Base-by-base conservation (phyloP, 495 filamentous ascomycete genomes). In the Trichocladium uniseriatum region DNA sequence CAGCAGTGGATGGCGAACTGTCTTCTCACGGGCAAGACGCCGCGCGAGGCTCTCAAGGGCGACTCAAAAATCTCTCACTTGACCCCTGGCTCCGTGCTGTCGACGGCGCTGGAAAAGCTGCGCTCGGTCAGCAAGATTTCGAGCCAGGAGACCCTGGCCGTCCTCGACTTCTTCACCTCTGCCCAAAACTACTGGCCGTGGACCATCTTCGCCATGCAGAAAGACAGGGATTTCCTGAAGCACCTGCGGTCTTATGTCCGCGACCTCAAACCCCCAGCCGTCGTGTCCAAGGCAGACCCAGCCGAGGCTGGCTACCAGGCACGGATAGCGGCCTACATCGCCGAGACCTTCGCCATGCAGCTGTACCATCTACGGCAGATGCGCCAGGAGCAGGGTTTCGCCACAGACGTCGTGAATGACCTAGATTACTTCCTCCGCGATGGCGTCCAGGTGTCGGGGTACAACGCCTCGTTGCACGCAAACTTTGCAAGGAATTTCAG, bases 1-100 rank as follows among this genome's bases (percentile, higher is more conserved):
- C 92, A 99, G 54, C 89, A 94, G 59, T 97, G 94, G 83, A 83
- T 99, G 69, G 82, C 91, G 0, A 87, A 94, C 38, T 91, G 88
- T 59, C 76, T 97, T 42, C 80, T 97, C 21, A 95, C 90, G 4
- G 92, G 92, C 20, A 82, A 81, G 51, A 87, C 86, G 0, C 87
- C 92, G 14, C 78, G 81, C 43, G 79, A 90, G 41, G 78, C 81
- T 1, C 62, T 87, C 54, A 83, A 80, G 49, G 67, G 66, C 1
- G 75, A 79, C 27, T 64, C 57, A 20, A 72, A 73, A 49, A 59
- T 57, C 66, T 71, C 69, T 53, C 75, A 67, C 67, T 68, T 66
- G 57, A 57, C 69, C 3, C 56, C 60, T 5, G 72, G 74, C 37
- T 83, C 87, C 3, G 75, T 96, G 31, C 71, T 97, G 42, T 74